phyloP scores from a whole-genome alignment of 2,329 filamentous ascomycete species.

The Ustulina deusta region DNA sequence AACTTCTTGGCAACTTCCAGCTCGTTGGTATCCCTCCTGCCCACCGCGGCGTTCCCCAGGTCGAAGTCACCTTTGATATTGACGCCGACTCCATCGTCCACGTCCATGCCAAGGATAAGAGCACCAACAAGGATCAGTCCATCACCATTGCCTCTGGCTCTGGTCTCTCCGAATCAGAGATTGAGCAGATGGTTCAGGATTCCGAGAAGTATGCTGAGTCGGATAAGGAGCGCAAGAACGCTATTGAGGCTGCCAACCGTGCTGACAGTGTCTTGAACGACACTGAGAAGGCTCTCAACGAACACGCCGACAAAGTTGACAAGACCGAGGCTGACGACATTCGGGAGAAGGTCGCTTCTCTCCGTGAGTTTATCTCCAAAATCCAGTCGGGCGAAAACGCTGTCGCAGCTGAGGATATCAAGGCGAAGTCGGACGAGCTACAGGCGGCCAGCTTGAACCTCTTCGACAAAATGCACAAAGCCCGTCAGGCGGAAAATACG shows the following conservation, averaged over 20 bases:
- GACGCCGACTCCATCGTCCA: slow-evolving; percentile 98
- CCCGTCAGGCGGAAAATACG: no score
- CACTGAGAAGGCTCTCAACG: slow-evolving; percentile 97
- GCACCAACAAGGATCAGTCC: slow-evolving; percentile 98
- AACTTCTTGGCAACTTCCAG: slow-evolving; percentile 99
- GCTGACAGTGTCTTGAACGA: slow-evolving; percentile 97
- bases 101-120: slow-evolving; percentile 99
- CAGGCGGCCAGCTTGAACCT: slow-evolving; percentile 95
- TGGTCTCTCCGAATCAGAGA: slow-evolving; percentile 93
- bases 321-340: slow-evolving; percentile 94
- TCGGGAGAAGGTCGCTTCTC: slow-evolving; percentile 88
- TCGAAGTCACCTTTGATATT: slow-evolving; percentile 99
- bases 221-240: slow-evolving; percentile 95
- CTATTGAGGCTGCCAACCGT: slow-evolving; percentile 97
- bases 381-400: slow-evolving; percentile 91
- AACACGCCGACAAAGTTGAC: slow-evolving; percentile 95
- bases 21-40: slow-evolving; percentile 96
- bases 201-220: slow-evolving; percentile 95
- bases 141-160: slow-evolving; percentile 99
- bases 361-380: slow-evolving; percentile 92
- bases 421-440: slow-evolving; percentile 98
- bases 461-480: slow-evolving; percentile 99
- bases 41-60: slow-evolving; percentile 93
- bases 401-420: slow-evolving; percentile 90
- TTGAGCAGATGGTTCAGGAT: slow-evolving; percentile 97